Evolutionary conservation across 768 basidiomycete genomes (phyloP), one percentile per base, ranked within the genome.

Genomic region (Auriscalpium orientale): DNA sequence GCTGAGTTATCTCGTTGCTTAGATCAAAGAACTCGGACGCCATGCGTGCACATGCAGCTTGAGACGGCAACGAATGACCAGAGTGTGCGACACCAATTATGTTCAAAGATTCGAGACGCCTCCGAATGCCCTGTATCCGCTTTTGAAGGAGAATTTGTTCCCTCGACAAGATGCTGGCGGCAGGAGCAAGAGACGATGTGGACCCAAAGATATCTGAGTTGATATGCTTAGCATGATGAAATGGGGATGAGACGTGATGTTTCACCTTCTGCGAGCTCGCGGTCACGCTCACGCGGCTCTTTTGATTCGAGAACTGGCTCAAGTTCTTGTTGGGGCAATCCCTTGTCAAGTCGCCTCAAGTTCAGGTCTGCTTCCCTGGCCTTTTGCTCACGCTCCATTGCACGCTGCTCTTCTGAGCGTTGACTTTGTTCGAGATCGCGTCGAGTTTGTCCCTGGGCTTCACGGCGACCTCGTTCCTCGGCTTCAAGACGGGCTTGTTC

Each of bases 71-170:
- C 33, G 77, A 71, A 9, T 66, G 61, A 33, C 64, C 56, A 7
- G 71, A 67, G 21, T 75, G 75, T 16, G 78, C 75, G 43, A 74
- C 66, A 44, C 80, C 77, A 48, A 80, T 79, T 59, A 90, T 79
- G 53, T 74, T 77, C 57, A 91, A 74, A 9, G 82, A 78, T 46
- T 78, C 79, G 35, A 91, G 70, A 12, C 80, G 76, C 62, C 78
- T 85, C 54, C 86, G 77, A 28, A 88, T 70, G 1, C 69, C 68
- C 49, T 80, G 66, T 45, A 90, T 77, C 34, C 70, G 76, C 22
- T 70, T 66, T 62, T 82, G 76, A 9, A 85, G 65, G 54, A 79
- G 74, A 44, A 67, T 60, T 58, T 75, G 69, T 62, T 76, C 76
- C 51, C 20, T 37, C 18, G 54, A 43, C n/a, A 21, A 18, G 12